phyloP scores from a whole-genome alignment of 129 eudicot genomes.

The Chrysanthemum seticuspe region DNA sequence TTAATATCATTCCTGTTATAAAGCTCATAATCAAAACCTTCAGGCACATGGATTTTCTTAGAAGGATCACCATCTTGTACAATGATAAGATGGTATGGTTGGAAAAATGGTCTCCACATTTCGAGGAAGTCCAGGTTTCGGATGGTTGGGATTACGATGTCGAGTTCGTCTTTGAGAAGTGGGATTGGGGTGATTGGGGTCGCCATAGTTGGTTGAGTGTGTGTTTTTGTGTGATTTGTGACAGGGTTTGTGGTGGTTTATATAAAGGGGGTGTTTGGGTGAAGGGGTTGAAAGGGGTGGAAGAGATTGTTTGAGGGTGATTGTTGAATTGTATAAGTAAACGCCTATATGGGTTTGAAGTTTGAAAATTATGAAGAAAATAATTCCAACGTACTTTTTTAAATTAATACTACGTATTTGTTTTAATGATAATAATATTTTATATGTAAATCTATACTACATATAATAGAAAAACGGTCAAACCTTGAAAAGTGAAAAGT shows the following conservation, averaged over 20 bases:
- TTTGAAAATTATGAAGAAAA: too few species aligned
- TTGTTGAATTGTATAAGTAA: too few species aligned
- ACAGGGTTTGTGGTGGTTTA: neutral
- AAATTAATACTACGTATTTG: too few species aligned
- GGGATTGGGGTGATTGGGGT: constrained; percentile 40
- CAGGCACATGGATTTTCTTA: constrained; percentile 52
- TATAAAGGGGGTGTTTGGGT: neutral
- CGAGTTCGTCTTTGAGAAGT: constrained; percentile 53
- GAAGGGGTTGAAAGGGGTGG: neutral
- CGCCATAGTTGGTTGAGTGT: constrained; percentile 25
- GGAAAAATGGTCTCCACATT: constrained; percentile 74
- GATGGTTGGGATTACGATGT: constrained; percentile 63
- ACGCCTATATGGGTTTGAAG: too few species aligned
- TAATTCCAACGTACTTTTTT: too few species aligned
- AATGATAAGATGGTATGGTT: constrained; percentile 60
- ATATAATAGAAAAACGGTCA: too few species aligned
- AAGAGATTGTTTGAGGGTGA: neutral
- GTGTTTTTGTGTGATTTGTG: neutral
- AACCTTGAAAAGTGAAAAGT: too few species aligned
- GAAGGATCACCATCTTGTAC: constrained; percentile 74
- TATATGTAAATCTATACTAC: too few species aligned
- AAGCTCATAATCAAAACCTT: constrained; percentile 71
- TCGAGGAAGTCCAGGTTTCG: constrained; percentile 71
- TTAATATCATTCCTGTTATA: constrained; percentile 73
- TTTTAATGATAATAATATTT: too few species aligned